Percentiles rank a stretch among this genome's conserved stretches.
These are phyloP conservation scores for Fusarium pininemorale DNA, from an alignment of 2,329 filamentous ascomycete species.

Conservation along the genomic window DNA sequence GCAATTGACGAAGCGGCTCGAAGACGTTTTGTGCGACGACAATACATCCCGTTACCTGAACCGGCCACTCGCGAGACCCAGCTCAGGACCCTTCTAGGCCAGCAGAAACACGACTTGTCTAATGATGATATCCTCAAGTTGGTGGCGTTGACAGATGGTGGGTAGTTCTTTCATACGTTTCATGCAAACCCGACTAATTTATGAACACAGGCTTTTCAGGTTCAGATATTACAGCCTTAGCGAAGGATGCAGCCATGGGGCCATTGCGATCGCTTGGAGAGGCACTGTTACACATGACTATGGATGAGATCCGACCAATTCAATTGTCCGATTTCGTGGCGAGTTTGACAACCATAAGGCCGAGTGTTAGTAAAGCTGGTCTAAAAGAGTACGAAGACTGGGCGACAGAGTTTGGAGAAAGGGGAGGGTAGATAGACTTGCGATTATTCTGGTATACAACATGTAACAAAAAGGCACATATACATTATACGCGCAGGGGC, in stretches of 20 bases:
- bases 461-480: constrained; percentile 18
- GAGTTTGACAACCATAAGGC: constrained; percentile 84
- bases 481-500: neutral
- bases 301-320: constrained; percentile 94
- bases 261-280: constrained; percentile 91
- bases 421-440: constrained; percentile 76
- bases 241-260: constrained; percentile 98
- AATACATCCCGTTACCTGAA: constrained; percentile 96
- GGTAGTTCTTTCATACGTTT: constrained; percentile 38
- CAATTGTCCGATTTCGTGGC: constrained; percentile 82
- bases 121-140: constrained; percentile 77
- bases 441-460: constrained; percentile 15
- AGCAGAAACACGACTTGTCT: constrained; percentile 84
- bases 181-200: constrained; percentile 1
- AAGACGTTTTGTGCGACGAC: constrained; percentile 87
- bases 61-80: constrained; percentile 82
- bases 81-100: constrained; percentile 79
- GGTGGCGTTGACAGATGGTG: constrained; percentile 86
- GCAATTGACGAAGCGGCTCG: constrained; percentile 96
- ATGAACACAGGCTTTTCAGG: constrained; percentile 85
- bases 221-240: constrained; percentile 94
- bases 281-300: constrained; percentile 86
- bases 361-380: constrained; percentile 86
- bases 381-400: constrained; percentile 93
- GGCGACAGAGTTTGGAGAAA: constrained; percentile 91